Evolutionary conservation across 2,329 filamentous ascomycete species (phyloP).

Genomic region (Parascedosporium putredinis): DNA sequence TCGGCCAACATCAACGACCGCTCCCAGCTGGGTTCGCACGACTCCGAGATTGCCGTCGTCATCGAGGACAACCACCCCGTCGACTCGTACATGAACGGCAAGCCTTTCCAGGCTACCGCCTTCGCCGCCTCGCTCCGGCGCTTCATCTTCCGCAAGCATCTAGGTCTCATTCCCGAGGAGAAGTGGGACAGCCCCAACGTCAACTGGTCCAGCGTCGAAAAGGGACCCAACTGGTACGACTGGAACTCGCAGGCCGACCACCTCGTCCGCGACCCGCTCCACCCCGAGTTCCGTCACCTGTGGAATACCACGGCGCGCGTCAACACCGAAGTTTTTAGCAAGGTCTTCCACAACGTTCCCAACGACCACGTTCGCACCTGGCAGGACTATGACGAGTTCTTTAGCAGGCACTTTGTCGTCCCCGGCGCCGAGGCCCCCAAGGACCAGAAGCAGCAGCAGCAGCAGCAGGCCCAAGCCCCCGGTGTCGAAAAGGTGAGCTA

Average conservation of each 20-base stretch:
- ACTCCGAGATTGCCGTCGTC: slow-evolving; percentile 82
- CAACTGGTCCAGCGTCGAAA: slow-evolving; percentile 68
- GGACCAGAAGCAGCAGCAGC: slow-evolving; percentile 34
- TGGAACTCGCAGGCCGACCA: slow-evolving; percentile 57
- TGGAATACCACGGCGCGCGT: slow-evolving; percentile 64
- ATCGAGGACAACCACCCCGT: slow-evolving; percentile 69
- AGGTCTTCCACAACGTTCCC: slow-evolving; percentile 72
- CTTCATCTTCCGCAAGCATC: slow-evolving; percentile 82
- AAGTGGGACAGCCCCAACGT: slow-evolving; percentile 53
- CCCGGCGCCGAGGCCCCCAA: slow-evolving; percentile 30
- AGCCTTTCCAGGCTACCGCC: slow-evolving; percentile 58
- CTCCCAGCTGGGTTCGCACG: slow-evolving; percentile 73
- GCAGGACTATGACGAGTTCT: slow-evolving; percentile 66
- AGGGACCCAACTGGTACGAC: slow-evolving; percentile 62
- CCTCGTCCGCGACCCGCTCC: slow-evolving; percentile 65
- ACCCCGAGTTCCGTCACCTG: slow-evolving; percentile 54
- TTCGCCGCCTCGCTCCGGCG: slow-evolving; percentile 75
- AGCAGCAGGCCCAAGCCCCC: slow-evolving; percentile 29
- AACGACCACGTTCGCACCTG: slow-evolving; percentile 58
- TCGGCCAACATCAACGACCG: slow-evolving; percentile 49
- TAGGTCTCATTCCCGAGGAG: slow-evolving; percentile 72
- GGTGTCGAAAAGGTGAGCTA: slow-evolving; percentile 73
- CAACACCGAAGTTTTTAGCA: slow-evolving; percentile 73
- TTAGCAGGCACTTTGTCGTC: slow-evolving; percentile 53
- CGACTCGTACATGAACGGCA: slow-evolving; percentile 62